A percentile compares a stretch with the other conserved stretches of the same genome.
phyloP scores from a whole-genome alignment of 352 stramenopile species.

The Globisporangium carolinianum region DNA sequence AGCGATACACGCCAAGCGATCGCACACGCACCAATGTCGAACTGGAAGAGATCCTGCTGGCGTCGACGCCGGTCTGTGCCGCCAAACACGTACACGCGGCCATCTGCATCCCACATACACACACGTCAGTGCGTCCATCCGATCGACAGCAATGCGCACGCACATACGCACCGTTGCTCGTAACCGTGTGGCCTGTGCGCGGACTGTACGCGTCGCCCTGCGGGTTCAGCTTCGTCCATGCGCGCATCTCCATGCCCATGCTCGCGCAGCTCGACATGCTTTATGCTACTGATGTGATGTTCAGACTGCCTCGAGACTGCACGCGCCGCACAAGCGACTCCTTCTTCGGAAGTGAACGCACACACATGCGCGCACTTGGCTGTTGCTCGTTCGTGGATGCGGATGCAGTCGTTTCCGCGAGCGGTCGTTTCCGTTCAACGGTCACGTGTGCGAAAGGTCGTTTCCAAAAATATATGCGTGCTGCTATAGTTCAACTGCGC shows the following conservation, averaged over 20 bases:
- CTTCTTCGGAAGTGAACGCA: too few relatives aligned
- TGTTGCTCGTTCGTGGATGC: too few relatives aligned
- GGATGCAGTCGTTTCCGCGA: too few relatives aligned
- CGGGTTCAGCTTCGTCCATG: slow-evolving; percentile 68
- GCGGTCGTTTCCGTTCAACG: too few relatives aligned
- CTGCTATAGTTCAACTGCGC: too few relatives aligned
- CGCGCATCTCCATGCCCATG: slow-evolving; percentile 48
- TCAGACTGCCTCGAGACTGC: background rate
- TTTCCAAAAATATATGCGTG: too few relatives aligned
- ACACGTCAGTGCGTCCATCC: background rate
- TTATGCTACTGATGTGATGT: background rate
- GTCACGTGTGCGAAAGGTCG: too few relatives aligned
- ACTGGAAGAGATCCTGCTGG: slow-evolving; percentile 83
- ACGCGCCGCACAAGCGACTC: background rate
- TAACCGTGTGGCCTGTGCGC: slow-evolving; percentile 80
- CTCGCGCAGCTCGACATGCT: slow-evolving; percentile 1
- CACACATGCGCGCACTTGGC: too few relatives aligned
- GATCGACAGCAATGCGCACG: slow-evolving; percentile 4
- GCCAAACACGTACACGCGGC: slow-evolving; percentile 78
- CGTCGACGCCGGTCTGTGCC: slow-evolving; percentile 71
- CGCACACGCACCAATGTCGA: slow-evolving; percentile 50
- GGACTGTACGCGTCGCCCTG: slow-evolving; percentile 79
- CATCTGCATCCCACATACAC: slow-evolving; percentile 23
- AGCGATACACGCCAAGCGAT: background rate
- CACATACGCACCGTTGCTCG: slow-evolving; percentile 44